Base-by-base conservation (phyloP, 257 asterid genomes). In the Solanum sejunctum region DNA sequence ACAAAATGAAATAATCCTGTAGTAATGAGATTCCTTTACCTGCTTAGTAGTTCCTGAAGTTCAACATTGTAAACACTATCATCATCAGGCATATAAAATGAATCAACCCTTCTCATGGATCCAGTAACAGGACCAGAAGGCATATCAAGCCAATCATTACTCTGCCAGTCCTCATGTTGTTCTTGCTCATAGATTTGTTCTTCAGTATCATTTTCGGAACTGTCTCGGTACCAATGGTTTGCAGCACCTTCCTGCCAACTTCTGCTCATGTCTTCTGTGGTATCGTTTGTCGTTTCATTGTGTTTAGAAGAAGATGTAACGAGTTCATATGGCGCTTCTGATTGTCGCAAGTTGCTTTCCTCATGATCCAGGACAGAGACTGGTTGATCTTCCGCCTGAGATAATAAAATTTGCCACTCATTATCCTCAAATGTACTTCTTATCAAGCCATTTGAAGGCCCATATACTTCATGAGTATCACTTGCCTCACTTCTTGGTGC, bases 21-120 rank as follows among this genome's bases (percentile, higher is more conserved):
- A 11, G 77, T 69, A 39, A 69, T 8, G 13, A 69, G 26, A 26
- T 61, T 49, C 63, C 9, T 16, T 23, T 77, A 96, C 99, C 98
- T 86, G 92, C 97, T 94, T 70, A 89, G 93, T 63, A 96, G 98
- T 86, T 93, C 97, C 90, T 95, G 92, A 43, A 96, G 91, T 88
- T 96, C 99, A 85, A 86, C 84, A 82, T 81, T 90, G 70, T 84
- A 89, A 80, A 66, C 92, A 88, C 88, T 92, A 58, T 94, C 96
- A 88, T 92, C 94, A 80, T 89, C 92, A 5, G 89, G 87, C 75
- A 88, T 88, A 86, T 88, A 90, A 78, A 87, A 80, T 3, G 91
- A 28, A 60, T 88, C 92, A 78, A 64, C 81, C 82, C 93, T 88
- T 83, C 90, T 89, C 58, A 84, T 61, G 72, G 95, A 78, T 73